A percentile compares a stretch with the other conserved stretches of the same genome.
phyloP scores from a whole-genome alignment of 257 asterid genomes.

The Buddleja alternifolia region DNA sequence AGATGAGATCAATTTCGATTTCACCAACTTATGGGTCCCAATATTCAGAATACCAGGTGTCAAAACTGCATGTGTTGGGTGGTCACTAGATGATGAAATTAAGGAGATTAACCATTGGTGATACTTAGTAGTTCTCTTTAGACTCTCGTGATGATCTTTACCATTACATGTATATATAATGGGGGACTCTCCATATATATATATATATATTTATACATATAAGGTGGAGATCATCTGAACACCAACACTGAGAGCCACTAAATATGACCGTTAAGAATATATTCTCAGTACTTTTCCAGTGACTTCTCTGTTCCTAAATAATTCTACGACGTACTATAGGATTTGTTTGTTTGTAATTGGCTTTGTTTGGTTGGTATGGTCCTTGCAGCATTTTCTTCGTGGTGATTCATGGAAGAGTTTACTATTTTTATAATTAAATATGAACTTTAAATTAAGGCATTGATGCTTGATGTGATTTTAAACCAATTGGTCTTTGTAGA shows the following conservation, averaged over 20 bases:
- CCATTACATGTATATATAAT: too few relatives aligned
- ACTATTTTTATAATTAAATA: not conserved
- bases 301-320: not conserved
- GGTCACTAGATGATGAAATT: not conserved
- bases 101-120: too few relatives aligned
- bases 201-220: too few relatives aligned
- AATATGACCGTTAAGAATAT: too few relatives aligned
- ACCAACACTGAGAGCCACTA: too few relatives aligned
- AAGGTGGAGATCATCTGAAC: too few relatives aligned
- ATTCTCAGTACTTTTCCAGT: not conserved
- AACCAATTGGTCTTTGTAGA: not conserved
- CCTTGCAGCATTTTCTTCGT: constrained; percentile 2
- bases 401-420: constrained; percentile 20
- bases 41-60: not conserved
- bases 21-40: constrained; percentile 37
- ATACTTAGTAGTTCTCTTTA: too few relatives aligned
- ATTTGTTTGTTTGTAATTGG: not conserved
- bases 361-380: not conserved
- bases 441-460: constrained; percentile 11
- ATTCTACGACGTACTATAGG: too few relatives aligned
- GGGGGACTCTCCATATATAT: too few relatives aligned
- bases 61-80: not conserved
- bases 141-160: too few relatives aligned
- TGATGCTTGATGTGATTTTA: not conserved
- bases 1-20: constrained; percentile 34